Conservation (phyloP, 768 basidiomycete genomes). For the Tulasnella sp. region DNA sequence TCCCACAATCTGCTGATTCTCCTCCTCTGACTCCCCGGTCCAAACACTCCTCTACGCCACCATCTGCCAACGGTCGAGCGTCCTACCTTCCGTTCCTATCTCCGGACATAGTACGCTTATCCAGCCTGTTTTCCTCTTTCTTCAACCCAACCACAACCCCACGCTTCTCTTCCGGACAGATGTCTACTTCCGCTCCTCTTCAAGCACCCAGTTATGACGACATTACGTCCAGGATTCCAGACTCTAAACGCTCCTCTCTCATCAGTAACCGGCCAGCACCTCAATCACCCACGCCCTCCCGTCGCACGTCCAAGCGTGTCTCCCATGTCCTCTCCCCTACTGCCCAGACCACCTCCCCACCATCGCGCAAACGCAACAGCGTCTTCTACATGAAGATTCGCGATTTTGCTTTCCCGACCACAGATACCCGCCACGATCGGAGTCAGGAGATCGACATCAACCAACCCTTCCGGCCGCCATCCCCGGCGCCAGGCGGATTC, state of each 20-base stretch:
- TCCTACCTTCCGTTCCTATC: neutral
- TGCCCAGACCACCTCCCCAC: neutral
- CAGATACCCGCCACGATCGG: constrained; percentile 36
- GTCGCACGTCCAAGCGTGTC: neutral
- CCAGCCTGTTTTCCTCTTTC: neutral
- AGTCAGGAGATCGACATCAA: neutral
- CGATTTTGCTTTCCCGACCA: constrained; percentile 36
- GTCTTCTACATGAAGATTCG: constrained; percentile 31
- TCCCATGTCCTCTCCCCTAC: neutral
- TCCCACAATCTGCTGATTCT: neutral
- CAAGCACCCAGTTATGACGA: neutral
- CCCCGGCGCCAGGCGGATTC: neutral
- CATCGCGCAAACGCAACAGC: neutral
- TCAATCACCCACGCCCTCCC: constrained; percentile 37
- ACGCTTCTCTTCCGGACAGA: neutral
- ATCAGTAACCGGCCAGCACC: constrained; percentile 47
- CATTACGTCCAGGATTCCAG: neutral
- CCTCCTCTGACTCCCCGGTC: neutral
- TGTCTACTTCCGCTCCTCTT: neutral
- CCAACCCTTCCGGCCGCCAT: neutral
- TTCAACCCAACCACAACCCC: neutral
- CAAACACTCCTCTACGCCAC: constrained; percentile 1
- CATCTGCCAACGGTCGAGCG: neutral
- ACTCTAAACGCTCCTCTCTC: constrained; percentile 26
- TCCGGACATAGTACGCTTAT: neutral